Percentiles rank a stretch among this genome's conserved stretches.
phyloP scores from a whole-genome alignment of 2,329 filamentous ascomycete species.

The Whalleya microplaca region DNA sequence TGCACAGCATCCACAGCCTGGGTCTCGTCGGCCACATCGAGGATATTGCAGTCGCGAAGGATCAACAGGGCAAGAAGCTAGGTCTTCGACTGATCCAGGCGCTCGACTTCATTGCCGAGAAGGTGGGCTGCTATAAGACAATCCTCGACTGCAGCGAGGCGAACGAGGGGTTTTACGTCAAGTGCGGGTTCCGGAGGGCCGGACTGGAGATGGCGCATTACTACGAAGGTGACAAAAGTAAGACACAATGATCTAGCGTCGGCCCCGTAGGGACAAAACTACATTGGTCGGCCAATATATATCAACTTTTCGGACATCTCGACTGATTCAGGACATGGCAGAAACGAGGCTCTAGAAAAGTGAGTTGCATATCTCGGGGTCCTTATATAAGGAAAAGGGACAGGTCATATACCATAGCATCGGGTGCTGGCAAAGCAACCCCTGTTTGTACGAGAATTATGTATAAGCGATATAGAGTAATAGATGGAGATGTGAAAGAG shows the following conservation, averaged over 20 bases:
- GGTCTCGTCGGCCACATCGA: constrained; percentile 93
- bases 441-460: constrained; percentile 5
- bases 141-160: constrained; percentile 96
- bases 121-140: constrained; percentile 94
- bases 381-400: constrained; percentile 8
- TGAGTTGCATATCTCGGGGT: constrained; percentile 10
- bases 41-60: constrained; percentile 92
- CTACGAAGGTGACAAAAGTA: constrained; percentile 66
- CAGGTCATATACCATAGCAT: constrained; percentile 23
- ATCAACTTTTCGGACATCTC: constrained; percentile 9
- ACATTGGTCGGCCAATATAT: not conserved
- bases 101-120: constrained; percentile 83
- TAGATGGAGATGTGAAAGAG: constrained; percentile 24
- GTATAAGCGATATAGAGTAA: constrained; percentile 21
- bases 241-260: constrained; percentile 35
- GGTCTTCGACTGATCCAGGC: constrained; percentile 92
- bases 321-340: constrained; percentile 15
- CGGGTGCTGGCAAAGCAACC: constrained; percentile 7
- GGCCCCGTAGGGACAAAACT: not conserved
- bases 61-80: constrained; percentile 97
- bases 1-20: constrained; percentile 72
- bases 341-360: constrained; percentile 22
- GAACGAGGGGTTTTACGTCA: constrained; percentile 97
- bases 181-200: constrained; percentile 92
- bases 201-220: constrained; percentile 98